These are phyloP conservation scores for Neonectria punicea DNA, from an alignment of 2,329 filamentous ascomycete species.

Conservation along the genomic window DNA sequence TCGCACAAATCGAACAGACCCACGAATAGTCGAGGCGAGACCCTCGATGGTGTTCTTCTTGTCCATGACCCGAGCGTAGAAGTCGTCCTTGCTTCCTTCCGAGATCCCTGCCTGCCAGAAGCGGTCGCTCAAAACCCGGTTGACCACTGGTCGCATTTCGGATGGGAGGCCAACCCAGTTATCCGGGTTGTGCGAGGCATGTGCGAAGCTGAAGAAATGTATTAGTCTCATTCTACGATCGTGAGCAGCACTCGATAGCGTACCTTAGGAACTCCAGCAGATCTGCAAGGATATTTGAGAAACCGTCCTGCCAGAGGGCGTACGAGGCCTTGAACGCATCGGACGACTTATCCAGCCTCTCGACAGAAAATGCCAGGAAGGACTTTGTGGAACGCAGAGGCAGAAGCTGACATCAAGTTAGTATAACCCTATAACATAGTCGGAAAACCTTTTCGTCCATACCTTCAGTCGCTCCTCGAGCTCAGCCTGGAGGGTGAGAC, in stretches of 20 bases:
- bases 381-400: constrained; percentile 90
- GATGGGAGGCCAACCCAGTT: constrained; percentile 83
- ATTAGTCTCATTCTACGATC: background rate
- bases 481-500: constrained; percentile 79
- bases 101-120: constrained; percentile 99
- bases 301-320: constrained; percentile 84
- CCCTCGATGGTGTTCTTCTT: constrained; percentile 93
- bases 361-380: constrained; percentile 90
- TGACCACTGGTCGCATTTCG: constrained; percentile 81
- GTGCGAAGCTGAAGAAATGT: constrained; percentile 72
- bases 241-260: constrained; percentile 23
- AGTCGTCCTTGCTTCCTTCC: constrained; percentile 93
- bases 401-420: constrained; percentile 62
- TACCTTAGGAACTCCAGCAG: constrained; percentile 84
- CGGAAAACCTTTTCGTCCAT: constrained; percentile 34
- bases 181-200: constrained; percentile 86
- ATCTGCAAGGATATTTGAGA: constrained; percentile 85
- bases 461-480: constrained; percentile 81
- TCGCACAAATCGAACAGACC: constrained; percentile 86
- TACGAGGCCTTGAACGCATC: constrained; percentile 79
- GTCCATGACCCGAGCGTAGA: constrained; percentile 89
- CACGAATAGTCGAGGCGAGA: constrained; percentile 91
- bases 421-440: background rate
- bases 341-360: constrained; percentile 82
- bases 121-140: constrained; percentile 87